These are phyloP conservation scores for Saturnispora quitensis DNA, from an alignment of 805 yeast species.

Conservation along the genomic window DNA sequence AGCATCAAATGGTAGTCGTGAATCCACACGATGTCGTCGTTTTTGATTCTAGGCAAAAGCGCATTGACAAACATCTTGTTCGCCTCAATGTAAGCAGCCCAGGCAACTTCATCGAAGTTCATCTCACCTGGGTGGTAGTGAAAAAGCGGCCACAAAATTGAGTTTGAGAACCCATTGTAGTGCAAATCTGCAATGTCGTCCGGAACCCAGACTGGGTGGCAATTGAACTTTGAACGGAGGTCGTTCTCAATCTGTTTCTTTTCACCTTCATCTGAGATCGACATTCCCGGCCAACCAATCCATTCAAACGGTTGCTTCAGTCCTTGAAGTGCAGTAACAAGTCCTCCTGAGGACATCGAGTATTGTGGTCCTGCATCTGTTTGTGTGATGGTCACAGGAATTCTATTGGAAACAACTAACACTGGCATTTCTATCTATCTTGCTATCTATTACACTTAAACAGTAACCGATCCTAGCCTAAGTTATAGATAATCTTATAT, in stretches of 20 bases:
- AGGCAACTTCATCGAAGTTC: slow-evolving; percentile 93
- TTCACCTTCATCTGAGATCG: slow-evolving; percentile 63
- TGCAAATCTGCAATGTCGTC: slow-evolving; percentile 93
- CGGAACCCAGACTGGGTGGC: slow-evolving; percentile 79
- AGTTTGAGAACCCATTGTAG: slow-evolving; percentile 91
- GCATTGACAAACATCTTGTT: slow-evolving; percentile 72
- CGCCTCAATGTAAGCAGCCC: slow-evolving; percentile 97
- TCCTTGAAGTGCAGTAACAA: slow-evolving; percentile 93
- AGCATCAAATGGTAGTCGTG: slow-evolving; percentile 97
- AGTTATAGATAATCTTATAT: neutral
- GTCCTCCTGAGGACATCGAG: slow-evolving; percentile 93
- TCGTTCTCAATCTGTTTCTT: slow-evolving; percentile 61
- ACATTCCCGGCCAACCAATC: slow-evolving; percentile 98
- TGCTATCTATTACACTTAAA: neutral
- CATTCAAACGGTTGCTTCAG: slow-evolving; percentile 85
- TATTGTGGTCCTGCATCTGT: slow-evolving; percentile 57
- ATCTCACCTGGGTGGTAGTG: slow-evolving; percentile 99
- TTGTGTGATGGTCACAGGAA: slow-evolving; percentile 80
- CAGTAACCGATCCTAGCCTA: neutral
- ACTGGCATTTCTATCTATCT: slow-evolving; percentile 29
- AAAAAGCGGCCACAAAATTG: slow-evolving; percentile 95
- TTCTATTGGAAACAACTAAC: slow-evolving; percentile 85
- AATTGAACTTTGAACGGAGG: slow-evolving; percentile 67
- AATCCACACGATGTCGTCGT: slow-evolving; percentile 90
- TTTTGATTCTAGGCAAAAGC: slow-evolving; percentile 59